Evolutionary conservation across 2,329 filamentous ascomycete genomes (phyloP), one percentile per base, ranked within the genome.

Genomic region (Ceratocystis harringtonii): DNA sequence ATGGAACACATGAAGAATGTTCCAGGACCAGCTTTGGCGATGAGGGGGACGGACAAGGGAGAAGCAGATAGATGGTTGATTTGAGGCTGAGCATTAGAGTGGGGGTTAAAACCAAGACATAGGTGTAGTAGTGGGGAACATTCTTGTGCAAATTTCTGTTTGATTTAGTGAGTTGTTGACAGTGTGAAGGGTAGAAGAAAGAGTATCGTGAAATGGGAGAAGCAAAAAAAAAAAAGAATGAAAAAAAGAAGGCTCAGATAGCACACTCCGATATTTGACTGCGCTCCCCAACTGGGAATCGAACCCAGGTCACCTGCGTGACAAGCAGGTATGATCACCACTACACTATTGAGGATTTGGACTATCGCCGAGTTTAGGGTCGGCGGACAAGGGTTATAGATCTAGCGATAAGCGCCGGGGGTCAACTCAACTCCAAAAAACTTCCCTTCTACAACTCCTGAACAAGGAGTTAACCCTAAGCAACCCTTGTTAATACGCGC

Each of bases 301-400:
- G 19, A 62, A 62, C n/a, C 41, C 41, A 48, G 25, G 41, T 48
- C 60, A 62, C 60, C 60, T 48, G 41, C 60, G 60, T 58, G 55
- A 58, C 55, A 58, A 58, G 55, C 55, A 58, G 55, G 55, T 58
- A 58, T 58, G 55, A 58, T 58, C 55, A 58, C 55, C 55, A 58
- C 55, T 45, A 28, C 41, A 48, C 19, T 48, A 62, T 62, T 62
- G 25, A 62, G 60, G 60, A 62, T 15, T 43, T 5, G 5, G 19
- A 22, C 10, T 44, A n/a, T 32, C n/a, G 22, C 1, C 30, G 10
- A n/a, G 0, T n/a, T 30, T 57, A 57, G 22, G 22, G 52, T 57
- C 15, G 8, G 1, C 25, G 0, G 5, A 30, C 52, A 57, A 28
- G 22, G 28, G 22, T 30, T 45, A 62, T 62, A 48, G 19, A 1